phyloP scores from a whole-genome alignment of 257 asterid species.

The Plantago major region DNA sequence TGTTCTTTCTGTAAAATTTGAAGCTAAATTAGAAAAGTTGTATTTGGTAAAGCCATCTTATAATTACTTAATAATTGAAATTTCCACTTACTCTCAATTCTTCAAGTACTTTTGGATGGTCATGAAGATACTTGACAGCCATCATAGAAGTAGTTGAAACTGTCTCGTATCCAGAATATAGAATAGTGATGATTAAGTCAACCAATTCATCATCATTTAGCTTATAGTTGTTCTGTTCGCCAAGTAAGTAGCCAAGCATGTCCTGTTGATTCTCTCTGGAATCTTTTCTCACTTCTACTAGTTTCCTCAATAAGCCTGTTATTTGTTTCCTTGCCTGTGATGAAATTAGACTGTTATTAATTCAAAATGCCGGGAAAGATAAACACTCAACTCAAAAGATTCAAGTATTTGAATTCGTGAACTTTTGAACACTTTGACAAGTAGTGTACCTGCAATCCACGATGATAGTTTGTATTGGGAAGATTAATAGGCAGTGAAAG shows the following conservation, averaged over 20 bases:
- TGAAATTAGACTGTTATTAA: not conserved
- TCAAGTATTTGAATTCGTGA: conserved; percentile 6
- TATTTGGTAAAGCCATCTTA: conserved; percentile 1
- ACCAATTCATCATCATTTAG: conserved; percentile 73
- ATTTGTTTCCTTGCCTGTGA: conserved; percentile 79
- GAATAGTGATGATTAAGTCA: conserved; percentile 70
- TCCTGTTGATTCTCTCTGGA: conserved; percentile 44
- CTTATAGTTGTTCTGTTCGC: conserved; percentile 45
- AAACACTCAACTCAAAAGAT: not conserved
- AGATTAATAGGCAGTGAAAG: conserved; percentile 92
- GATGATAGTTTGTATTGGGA: conserved; percentile 71
- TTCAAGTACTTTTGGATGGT: conserved; percentile 61
- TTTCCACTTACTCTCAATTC: conserved; percentile 58
- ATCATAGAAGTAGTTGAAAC: conserved; percentile 92
- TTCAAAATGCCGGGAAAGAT: no score
- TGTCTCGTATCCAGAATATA: conserved; percentile 88
- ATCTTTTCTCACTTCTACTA: conserved; percentile 58
- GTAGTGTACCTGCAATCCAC: conserved; percentile 71
- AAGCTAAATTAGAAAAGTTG: conserved; percentile 4
- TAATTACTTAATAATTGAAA: conserved; percentile 16
- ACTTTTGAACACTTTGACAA: not conserved
- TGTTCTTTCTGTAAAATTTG: conserved; percentile 51
- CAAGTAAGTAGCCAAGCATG: conserved; percentile 59
- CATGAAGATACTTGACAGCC: conserved; percentile 90
- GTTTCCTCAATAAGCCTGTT: conserved; percentile 45